phyloP scores from a whole-genome alignment of 1,139 yeast genomes.

The Casaregolazyma suthepensis region DNA sequence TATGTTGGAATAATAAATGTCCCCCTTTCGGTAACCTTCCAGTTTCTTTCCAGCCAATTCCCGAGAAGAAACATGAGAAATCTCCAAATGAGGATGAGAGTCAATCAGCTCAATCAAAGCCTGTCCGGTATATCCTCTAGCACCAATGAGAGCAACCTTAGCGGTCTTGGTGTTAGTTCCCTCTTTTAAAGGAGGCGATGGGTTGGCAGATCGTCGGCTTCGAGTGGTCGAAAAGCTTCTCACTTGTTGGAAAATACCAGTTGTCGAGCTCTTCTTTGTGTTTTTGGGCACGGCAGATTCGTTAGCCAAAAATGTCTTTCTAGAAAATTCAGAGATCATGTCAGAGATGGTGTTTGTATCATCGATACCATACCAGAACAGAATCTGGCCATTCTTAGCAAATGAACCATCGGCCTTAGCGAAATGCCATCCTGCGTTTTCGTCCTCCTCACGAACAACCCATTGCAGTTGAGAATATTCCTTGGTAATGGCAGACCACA shows the following conservation, averaged over 20 bases:
- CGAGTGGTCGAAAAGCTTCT: constrained; percentile 27
- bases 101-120: constrained; percentile 83
- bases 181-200: constrained; percentile 63
- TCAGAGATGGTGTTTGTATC: constrained; percentile 56
- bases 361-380: constrained; percentile 91
- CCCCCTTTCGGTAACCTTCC: constrained; percentile 76
- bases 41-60: constrained; percentile 85
- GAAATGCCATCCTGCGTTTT: constrained; percentile 89
- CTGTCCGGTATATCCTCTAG: constrained; percentile 96
- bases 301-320: constrained; percentile 7
- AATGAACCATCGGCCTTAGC: constrained; percentile 91
- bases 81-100: constrained; percentile 77
- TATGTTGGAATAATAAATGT: constrained; percentile 75
- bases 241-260: constrained; percentile 19
- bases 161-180: constrained; percentile 58
- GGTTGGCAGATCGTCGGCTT: constrained; percentile 40
- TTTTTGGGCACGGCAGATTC: constrained; percentile 18
- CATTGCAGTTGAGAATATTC: constrained; percentile 74
- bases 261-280: constrained; percentile 19
- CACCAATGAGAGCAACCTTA: constrained; percentile 91
- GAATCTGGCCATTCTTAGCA: constrained; percentile 77
- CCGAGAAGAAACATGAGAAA: constrained; percentile 92
- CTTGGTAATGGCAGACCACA: constrained; percentile 73
- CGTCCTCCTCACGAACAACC: constrained; percentile 86
- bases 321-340: constrained; percentile 55